Evolutionary conservation across 108 stramenopile genomes (phyloP), one percentile per base, ranked within the genome.

Genomic region (Mediolabrus comicus): DNA sequence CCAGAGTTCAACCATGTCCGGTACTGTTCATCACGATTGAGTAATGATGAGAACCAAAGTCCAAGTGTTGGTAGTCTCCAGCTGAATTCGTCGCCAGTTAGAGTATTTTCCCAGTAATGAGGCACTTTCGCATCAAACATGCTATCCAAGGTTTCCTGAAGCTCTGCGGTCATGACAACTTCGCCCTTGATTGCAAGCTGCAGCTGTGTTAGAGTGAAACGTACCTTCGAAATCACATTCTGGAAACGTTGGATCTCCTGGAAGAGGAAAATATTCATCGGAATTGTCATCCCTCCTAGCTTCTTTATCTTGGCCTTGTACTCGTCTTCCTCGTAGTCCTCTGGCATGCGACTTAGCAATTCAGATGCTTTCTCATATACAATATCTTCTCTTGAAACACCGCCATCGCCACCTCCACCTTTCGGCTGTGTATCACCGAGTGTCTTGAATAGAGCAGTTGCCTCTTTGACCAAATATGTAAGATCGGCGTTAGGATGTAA

Each of bases 401-500:
- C 91, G 26, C 79, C 88, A 60, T 86, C 86, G 5, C 87, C 83
- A 19, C 87, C 81, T 2, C 84, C 89, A 29, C 85, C 84, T 58
- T 92, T 93, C 5, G 96, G 96, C 72, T 96, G 96, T 11, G 96
- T 96, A 49, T 91, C 91, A 2, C 81, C 85, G 3, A 96, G 78
- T 0, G 92, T 93, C 46, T 79, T 61, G 80, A 96, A 84, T 25
- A 96, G 56, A 28, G 88, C 65, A 26, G 64, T 89, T 36, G 93
- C 91, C 64, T 94, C 94, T 57, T 94, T 92, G 17, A 90, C 86
- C 7, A 91, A 78, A 74, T 90, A 94, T 1, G 94, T 92, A n/a
- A 96, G 72, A 61, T 96, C 96, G 12, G 96, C 96, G 80, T 95
- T 96, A 26, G 96, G 96, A 67, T 96, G 96, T 41, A 96, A 82